Base-by-base conservation (phyloP, 148 eudicot species). In the Hydrangea macrophylla region DNA sequence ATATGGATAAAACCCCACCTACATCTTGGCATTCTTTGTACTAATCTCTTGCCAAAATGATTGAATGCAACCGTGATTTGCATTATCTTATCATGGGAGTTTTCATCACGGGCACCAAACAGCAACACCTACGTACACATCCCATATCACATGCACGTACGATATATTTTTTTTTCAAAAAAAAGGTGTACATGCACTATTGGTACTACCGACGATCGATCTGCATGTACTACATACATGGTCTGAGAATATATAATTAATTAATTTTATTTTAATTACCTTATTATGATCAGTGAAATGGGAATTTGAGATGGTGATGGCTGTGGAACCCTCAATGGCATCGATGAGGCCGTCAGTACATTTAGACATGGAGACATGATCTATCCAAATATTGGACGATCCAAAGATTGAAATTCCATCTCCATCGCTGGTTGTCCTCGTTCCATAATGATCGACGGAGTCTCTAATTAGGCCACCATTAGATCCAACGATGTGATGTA, bases 291-390 rank as follows among this genome's bases (percentile, higher is more conserved):
- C 78, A 51, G 91, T 85, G 73, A 84, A 84, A 42, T 86, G 94
- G 71, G 80, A 65, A 58, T 91, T 91, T 6, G 97, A 91, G 40
- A 91, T 67, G 74, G 97, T 91, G 73, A 91, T 48, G 31, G 70
- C 82, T 8, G 89, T 88, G 26, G 94, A 88, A 35, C 71, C 92
- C 39, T 60, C 69, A 42, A 86, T 81, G 17, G 75, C 74, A 75
- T 91, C 97, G 35, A 91, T 82, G 32, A 91, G 83, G 1, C 97
- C 97, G 44, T 91, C 97, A 2, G 57, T 24, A 55, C 84, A 74
- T 7, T 69, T 74, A 27, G 74, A 73, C 86, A 86, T 81, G 27
- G 91, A 91, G 37, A 86, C 74, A 71, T 91, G 97, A 63, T 91
- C 97, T 9, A 91, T 77, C 97, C 97, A 91, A 24, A 91, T 55